phyloP scores from a whole-genome alignment of 441 rosid genomes.

The Pelargonium citronellum region DNA sequence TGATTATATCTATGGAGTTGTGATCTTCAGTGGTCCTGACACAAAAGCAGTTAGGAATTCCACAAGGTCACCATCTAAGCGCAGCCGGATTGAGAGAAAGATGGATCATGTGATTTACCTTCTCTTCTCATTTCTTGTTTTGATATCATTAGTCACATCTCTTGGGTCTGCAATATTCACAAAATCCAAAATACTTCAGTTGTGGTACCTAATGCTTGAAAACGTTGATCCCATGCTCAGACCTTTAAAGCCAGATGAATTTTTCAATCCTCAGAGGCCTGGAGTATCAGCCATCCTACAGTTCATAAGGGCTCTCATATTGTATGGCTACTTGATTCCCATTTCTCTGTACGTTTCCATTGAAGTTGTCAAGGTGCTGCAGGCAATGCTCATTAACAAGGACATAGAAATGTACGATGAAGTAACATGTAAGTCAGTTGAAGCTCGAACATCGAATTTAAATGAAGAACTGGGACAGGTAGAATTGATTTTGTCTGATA shows the following conservation, averaged over 20 bases:
- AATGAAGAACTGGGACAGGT: constrained; percentile 99
- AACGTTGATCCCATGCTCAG: constrained; percentile 33
- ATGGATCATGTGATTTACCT: constrained; percentile 75
- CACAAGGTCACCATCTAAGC: constrained; percentile 83
- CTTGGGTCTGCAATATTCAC: constrained; percentile 66
- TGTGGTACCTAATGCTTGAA: constrained; percentile 43
- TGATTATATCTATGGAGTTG: constrained; percentile 73
- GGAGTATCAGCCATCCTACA: constrained; percentile 52
- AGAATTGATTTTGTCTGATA: constrained; percentile 88
- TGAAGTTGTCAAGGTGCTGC: constrained; percentile 89
- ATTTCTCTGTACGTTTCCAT: constrained; percentile 92
- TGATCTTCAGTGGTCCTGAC: constrained; percentile 83
- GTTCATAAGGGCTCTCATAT: constrained; percentile 77
- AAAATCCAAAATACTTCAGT: constrained; percentile 71
- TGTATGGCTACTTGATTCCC: constrained; percentile 89
- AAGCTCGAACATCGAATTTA: constrained; percentile 94
- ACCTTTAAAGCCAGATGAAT: constrained; percentile 65
- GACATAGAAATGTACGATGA: constrained; percentile 80
- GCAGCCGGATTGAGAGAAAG: constrained; percentile 86
- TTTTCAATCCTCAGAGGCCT: constrained; percentile 59
- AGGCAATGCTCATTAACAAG: constrained; percentile 79
- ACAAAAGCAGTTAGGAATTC: constrained; percentile 93
- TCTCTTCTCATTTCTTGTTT: constrained; percentile 56
- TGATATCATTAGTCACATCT: constrained; percentile 61
- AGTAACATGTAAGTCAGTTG: constrained; percentile 83